Evolutionary conservation across 176 grass and related monocot species (phyloP), one percentile per base, ranked within the genome.

Genomic region (Phyllostachys edulis): DNA sequence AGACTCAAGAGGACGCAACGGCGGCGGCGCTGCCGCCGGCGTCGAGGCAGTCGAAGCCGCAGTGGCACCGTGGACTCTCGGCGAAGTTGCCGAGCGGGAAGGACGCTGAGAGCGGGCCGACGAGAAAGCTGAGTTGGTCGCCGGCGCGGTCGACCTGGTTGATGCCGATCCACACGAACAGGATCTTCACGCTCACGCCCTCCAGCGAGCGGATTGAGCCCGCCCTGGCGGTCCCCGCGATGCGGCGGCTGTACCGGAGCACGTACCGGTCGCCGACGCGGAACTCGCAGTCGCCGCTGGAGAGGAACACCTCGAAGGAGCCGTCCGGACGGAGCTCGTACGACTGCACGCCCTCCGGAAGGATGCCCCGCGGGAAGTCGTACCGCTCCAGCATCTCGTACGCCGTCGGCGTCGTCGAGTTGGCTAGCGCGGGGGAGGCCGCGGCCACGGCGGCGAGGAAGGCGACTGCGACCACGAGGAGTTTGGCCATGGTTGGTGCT

Each of bases 381-480:
- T 89, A 92, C 50, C 63, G 62, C 85, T 88, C 93, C 63, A 95
- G 74, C 82, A 95, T 85, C 49, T 95, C 80, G 75, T 95, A 95
- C 29, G 93, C 93, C 5, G 88, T 86, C 24, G 92, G 87, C 3
- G 32, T 34, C 32, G 70, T 56, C 32, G 18, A 21, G 75, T 36
- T 63, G 1, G 77, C 18, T 40, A 45, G 6, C 27, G 79, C 3
- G 13, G 76, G 0, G 18, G 64, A 57, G 15, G 17, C 24, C 0
- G 36, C 14, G 11, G 46, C 4, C 1, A 13, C 5, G 2, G 20
- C 45, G 21, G 6, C 12, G 12, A 47, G 5, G 21, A 23, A 1
- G 36, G 3, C 17, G 40, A 41, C 7, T 1, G 14, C 3, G 57
- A 27, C 54, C 1, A 16, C 1, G 13, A 51, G 4, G 29, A 64